Conservation (phyloP, 495 filamentous ascomycete genomes). For the Penicillium samsonianum region DNA sequence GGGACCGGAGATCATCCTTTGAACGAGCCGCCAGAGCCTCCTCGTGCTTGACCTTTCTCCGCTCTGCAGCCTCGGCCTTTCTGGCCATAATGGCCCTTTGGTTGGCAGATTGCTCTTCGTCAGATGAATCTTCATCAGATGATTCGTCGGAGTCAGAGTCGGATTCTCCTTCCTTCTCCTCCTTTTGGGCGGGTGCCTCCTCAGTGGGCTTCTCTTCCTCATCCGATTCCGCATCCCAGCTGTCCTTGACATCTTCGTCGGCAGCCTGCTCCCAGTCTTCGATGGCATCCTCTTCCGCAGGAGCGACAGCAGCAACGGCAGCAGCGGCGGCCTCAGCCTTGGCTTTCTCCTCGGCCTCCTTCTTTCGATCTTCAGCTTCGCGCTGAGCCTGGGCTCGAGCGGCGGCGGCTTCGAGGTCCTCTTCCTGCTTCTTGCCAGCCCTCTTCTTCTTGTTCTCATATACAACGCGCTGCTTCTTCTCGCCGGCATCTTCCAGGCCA, state of each 20-base stretch:
- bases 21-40: slow-evolving; percentile 90
- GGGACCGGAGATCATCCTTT: slow-evolving; percentile 91
- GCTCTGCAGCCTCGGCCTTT: slow-evolving; percentile 89
- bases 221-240: slow-evolving; percentile 88
- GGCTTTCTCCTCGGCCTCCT: slow-evolving; percentile 64
- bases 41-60: slow-evolving; percentile 84
- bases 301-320: slow-evolving; percentile 45
- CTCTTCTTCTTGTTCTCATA: slow-evolving; percentile 78
- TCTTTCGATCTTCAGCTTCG: slow-evolving; percentile 67
- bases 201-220: slow-evolving; percentile 55
- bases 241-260: slow-evolving; percentile 82
- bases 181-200: slow-evolving; percentile 27
- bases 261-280: slow-evolving; percentile 92
- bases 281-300: slow-evolving; percentile 59
- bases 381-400: slow-evolving; percentile 60
- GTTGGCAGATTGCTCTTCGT: slow-evolving; percentile 69
- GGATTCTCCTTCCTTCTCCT: slow-evolving; percentile 29
- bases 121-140: slow-evolving; percentile 56
- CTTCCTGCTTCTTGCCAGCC: slow-evolving; percentile 70
- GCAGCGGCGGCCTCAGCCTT: slow-evolving; percentile 60
- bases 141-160: slow-evolving; percentile 54
- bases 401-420: slow-evolving; percentile 64
- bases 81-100: slow-evolving; percentile 67
- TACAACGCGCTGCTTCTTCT: slow-evolving; percentile 73
- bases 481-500: slow-evolving; percentile 61